Evolutionary conservation across 2,329 filamentous ascomycete genomes (phyloP), one percentile per base, ranked within the genome.

Genomic region (Grosmannia clavigera): DNA sequence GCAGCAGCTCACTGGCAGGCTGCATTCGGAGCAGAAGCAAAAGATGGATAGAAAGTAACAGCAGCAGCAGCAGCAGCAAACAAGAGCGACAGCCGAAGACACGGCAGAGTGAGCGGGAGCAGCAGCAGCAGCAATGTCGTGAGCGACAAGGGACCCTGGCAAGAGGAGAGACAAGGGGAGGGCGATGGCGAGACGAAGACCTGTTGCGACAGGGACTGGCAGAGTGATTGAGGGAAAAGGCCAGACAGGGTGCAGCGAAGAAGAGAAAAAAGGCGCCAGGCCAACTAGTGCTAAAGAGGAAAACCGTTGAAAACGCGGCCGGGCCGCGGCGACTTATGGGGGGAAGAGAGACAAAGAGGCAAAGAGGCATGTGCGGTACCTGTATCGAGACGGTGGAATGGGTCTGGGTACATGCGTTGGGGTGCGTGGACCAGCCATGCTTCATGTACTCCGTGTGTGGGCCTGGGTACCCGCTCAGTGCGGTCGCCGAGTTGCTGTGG

Each of bases 301-400:
- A 63, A 64, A 64, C 62, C 62, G 62, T 64, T 64, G 61, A 61
- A 62, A 62, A 55, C 48, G 61, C 60, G 60, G 58, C 58, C 62
- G 60, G 58, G n/a, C 58, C 58, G 58, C 55, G 56, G 55, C 55
- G 58, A 58, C 38, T 55, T 48, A 58, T 56, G 38, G 51, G 55
- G 33, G 33, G 51, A 50, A 55, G 29, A 22, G 22, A 56, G 38
- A 29, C 22, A n/a, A 7, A 16, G 19, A 11, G 7, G 16, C 2
- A n/a, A 19, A 12, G 5, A 11, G 16, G 43, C 5, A 25, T 31
- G n/a, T 11, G 46, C 7, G 19, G 46, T 46, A 29, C 35, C 22
- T 25, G 16, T 31, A 12, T 56, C 10, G n/a, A 27, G 33, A 27
- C 29, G 29, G 12, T 16, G 33, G 16, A 22, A 35, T 35, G 29